Percentiles rank a stretch among this genome's conserved stretches.
Conservation (phyloP, 495 filamentous ascomycete genomes). For the Penicillium macrosclerotiorum region DNA sequence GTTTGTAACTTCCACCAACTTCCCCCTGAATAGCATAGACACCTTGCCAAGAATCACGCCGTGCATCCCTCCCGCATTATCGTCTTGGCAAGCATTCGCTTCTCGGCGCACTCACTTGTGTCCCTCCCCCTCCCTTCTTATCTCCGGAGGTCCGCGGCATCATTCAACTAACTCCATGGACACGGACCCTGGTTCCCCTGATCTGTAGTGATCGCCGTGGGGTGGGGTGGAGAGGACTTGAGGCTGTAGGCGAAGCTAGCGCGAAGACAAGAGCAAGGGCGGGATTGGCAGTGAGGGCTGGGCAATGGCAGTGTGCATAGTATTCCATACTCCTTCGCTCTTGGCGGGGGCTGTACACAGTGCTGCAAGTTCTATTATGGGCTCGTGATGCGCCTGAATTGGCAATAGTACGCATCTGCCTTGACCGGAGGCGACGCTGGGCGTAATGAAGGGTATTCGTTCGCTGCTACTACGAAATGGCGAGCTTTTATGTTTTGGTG, state of each 20-base stretch:
- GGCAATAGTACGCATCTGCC: no score
- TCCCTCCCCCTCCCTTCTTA: constrained; percentile 5
- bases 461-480: no score
- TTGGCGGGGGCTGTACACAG: constrained; percentile 24
- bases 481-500: no score
- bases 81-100: constrained; percentile 24
- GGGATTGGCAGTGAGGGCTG: constrained; percentile 2
- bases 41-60: constrained; percentile 30
- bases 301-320: neutral
- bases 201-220: constrained; percentile 3
- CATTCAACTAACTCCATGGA: neutral
- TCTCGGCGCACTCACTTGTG: constrained; percentile 3
- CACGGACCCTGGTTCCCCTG: neutral
- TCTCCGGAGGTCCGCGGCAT: constrained; percentile 2
- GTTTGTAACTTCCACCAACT: no score
- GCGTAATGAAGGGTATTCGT: no score
- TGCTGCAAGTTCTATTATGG: no score
- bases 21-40: constrained; percentile 11
- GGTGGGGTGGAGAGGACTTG: constrained; percentile 19
- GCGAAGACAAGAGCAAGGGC: constrained; percentile 15
- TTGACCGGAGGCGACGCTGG: no score
- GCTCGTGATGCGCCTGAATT: no score
- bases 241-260: neutral
- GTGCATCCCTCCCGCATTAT: constrained; percentile 36
- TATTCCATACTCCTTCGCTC: neutral